Evolutionary conservation across 2,329 filamentous ascomycete genomes (phyloP).

Genomic region (Hirsutella minnesotensis): DNA sequence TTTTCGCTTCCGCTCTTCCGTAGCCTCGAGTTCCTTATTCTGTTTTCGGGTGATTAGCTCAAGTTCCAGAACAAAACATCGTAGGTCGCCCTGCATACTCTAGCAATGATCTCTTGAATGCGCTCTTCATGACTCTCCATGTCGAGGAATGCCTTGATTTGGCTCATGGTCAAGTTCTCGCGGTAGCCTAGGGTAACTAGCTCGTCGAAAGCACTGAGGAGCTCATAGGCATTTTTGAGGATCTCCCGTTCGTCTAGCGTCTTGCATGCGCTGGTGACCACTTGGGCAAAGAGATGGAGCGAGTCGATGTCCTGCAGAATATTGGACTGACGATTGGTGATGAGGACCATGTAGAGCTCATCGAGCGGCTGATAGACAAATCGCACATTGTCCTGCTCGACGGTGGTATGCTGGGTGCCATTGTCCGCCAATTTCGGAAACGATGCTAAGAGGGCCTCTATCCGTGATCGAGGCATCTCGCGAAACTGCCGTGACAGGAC

Average conservation of each 20-base stretch:
- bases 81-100: slow-evolving; percentile 38
- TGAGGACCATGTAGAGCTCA: slow-evolving; percentile 98
- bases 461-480: slow-evolving; percentile 91
- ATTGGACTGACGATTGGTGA: slow-evolving; percentile 98
- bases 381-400: slow-evolving; percentile 98
- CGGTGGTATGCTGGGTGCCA: slow-evolving; percentile 92
- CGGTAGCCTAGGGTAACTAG: slow-evolving; percentile 90
- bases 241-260: slow-evolving; percentile 94
- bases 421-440: slow-evolving; percentile 97
- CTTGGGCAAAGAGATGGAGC: slow-evolving; percentile 92
- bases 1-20: slow-evolving; percentile 95
- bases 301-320: slow-evolving; percentile 99
- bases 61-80: too few species aligned
- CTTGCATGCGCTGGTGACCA: slow-evolving; percentile 93
- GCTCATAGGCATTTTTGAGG: slow-evolving; percentile 84
- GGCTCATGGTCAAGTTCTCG: slow-evolving; percentile 89
- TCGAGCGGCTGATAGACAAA: slow-evolving; percentile 98
- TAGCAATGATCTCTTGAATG: slow-evolving; percentile 94
- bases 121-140: slow-evolving; percentile 99
- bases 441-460: slow-evolving; percentile 91
- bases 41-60: slow-evolving; percentile 21
- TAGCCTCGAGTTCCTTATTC: slow-evolving; percentile 98
- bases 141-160: slow-evolving; percentile 98
- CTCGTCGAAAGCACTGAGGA: slow-evolving; percentile 94
- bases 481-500: slow-evolving; percentile 96